Base-by-base conservation (phyloP, 306 rosid genomes). In the Cucumis melo region DNA sequence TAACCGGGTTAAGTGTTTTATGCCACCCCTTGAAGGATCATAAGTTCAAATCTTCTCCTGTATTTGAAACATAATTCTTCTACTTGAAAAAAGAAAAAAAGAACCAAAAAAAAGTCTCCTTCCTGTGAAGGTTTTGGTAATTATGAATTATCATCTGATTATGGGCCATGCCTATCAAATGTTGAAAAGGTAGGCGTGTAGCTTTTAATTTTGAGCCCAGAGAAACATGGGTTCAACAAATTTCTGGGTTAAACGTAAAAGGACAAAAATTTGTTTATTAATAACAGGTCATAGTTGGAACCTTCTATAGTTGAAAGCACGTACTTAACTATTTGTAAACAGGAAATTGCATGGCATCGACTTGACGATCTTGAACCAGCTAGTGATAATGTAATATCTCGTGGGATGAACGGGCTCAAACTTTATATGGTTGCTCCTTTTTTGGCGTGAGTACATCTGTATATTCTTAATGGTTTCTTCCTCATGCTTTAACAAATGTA, bases 351-450 rank as follows among this genome's bases (percentile, higher is more conserved):
- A 29, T 94, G 99, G 99, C 99, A 92, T 17, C 87, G 95, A 59
- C 91, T 94, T 74, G 97, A 88, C 86, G 99, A 94, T 9, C 90
- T 94, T 80, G 90, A 87, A 74, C 93, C 99, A 67, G 91, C 91
- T 12, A 90, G 84, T 85, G 85, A 74, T 79, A 94, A 88, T 38
- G 96, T 92, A 75, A 94, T 94, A 87, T 92, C 97, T 74, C 99
- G 99, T 83, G 96, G 97, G 79, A 83, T 86, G 81, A 90, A 83
- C 54, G 99, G 99, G 81, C 96, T 94, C 83, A 94, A 94, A 87
- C 93, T 94, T 83, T 94, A 94, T 83, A 94, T 94, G 99, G 97
- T 94, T 85, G 81, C 99, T 73, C 99, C 99, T 79, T 94, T 94
- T 86, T 82, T 94, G 50, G 88, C 86, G 96, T 94, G 88, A 86